Conservation (phyloP, 805 yeast species). For the Ogataea kodamae region DNA sequence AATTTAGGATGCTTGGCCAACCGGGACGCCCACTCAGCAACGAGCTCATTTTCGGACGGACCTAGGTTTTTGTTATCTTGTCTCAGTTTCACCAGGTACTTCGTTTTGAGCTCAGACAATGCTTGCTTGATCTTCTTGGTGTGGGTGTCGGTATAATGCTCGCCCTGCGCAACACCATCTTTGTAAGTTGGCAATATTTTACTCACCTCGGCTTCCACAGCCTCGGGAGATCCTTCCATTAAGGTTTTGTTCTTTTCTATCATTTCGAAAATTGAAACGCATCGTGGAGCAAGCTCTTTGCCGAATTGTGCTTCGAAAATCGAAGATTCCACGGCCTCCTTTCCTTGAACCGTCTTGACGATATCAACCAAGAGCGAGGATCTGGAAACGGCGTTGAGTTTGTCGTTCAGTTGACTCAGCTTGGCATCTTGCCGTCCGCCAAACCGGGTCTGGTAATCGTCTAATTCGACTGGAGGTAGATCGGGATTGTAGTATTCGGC, state of each 20-base stretch:
- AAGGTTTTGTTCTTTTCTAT: slow-evolving; percentile 24
- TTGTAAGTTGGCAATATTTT: slow-evolving; percentile 36
- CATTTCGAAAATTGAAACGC: slow-evolving; percentile 35
- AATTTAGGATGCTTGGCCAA: slow-evolving; percentile 41
- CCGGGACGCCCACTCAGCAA: slow-evolving; percentile 44
- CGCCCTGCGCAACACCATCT: slow-evolving; percentile 31
- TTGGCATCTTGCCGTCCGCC: slow-evolving; percentile 27
- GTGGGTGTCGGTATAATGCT: slow-evolving; percentile 28
- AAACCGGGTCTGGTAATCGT: slow-evolving; percentile 31
- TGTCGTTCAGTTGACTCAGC: slow-evolving; percentile 35
- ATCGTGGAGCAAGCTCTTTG: slow-evolving; percentile 29
- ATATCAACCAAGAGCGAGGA: slow-evolving; percentile 45
- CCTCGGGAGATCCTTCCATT: slow-evolving; percentile 23
- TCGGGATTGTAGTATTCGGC: slow-evolving; percentile 22
- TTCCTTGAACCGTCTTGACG: slow-evolving; percentile 29
- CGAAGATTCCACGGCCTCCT: slow-evolving; percentile 23
- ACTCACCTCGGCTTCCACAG: slow-evolving; percentile 49
- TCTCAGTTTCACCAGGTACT: slow-evolving; percentile 32
- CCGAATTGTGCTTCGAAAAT: slow-evolving; percentile 39
- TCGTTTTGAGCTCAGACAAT: slow-evolving; percentile 33
- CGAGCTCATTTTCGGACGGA: slow-evolving; percentile 27
- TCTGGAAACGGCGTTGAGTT: slow-evolving; percentile 39
- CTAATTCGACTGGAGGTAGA: slow-evolving; percentile 9
- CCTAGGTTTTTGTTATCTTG: slow-evolving; percentile 25
- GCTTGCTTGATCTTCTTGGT: slow-evolving; percentile 33